Percentiles rank a stretch among this genome's conserved stretches.
phyloP scores from a whole-genome alignment of 768 basidiomycete genomes.

The Lyophyllum decastes region DNA sequence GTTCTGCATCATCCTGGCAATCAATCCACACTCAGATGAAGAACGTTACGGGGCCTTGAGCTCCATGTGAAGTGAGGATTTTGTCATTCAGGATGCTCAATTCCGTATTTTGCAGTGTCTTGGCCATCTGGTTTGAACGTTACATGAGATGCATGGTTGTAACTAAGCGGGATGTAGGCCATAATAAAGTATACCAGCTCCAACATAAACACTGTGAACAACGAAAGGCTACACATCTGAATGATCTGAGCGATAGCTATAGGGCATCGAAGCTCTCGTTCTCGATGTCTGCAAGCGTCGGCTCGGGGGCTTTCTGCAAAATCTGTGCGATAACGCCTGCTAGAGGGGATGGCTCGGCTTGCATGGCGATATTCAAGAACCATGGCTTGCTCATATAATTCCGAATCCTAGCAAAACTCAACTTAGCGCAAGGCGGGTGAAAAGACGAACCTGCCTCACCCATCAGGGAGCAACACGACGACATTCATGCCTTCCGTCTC shows the following conservation, averaged over 20 bases:
- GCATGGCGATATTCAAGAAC: constrained; percentile 75
- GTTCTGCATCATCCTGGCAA: no score
- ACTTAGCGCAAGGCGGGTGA: constrained; percentile 1
- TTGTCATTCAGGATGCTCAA: no score
- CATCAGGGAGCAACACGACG: constrained; percentile 87
- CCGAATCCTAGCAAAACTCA: constrained; percentile 56
- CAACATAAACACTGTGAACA: neutral
- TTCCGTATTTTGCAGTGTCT: no score
- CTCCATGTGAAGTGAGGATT: no score
- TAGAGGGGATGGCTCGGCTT: constrained; percentile 54
- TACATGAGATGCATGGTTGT: neutral
- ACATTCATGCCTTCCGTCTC: constrained; percentile 79
- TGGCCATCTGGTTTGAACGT: no score
- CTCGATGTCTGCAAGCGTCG: neutral
- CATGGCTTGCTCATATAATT: constrained; percentile 96
- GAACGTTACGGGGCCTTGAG: no score
- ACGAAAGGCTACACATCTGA: neutral
- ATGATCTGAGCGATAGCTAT: constrained; percentile 2
- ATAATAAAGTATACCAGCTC: neutral
- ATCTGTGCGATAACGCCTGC: constrained; percentile 47
- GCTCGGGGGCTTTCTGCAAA: constrained; percentile 3
- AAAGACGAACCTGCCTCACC: constrained; percentile 48
- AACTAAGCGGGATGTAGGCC: neutral
- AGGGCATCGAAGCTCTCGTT: neutral
- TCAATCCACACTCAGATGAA: no score